Conservation (phyloP, 1,139 yeast species). For the Blastobotrys persicus region DNA sequence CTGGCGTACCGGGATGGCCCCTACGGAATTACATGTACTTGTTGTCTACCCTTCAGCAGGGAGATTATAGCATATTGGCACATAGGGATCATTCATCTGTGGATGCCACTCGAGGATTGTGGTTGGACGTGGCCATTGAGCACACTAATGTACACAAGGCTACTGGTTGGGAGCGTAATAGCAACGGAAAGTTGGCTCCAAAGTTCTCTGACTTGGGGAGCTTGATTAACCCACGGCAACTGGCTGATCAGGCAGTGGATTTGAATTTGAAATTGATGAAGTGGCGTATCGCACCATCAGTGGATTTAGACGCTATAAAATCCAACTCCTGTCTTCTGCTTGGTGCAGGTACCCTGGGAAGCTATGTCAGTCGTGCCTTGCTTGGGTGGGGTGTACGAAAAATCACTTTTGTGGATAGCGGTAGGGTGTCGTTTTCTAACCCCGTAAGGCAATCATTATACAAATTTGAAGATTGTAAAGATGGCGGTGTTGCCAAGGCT, state of each 20-base stretch:
- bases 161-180: constrained; percentile 89
- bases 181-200: constrained; percentile 70
- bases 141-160: constrained; percentile 36
- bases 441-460: constrained; percentile 94
- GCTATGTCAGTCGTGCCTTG: constrained; percentile 80
- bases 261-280: constrained; percentile 88
- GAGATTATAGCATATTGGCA: constrained; percentile 42
- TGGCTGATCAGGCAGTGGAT: constrained; percentile 91
- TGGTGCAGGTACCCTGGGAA: constrained; percentile 98
- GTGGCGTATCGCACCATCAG: constrained; percentile 88
- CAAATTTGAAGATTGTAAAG: constrained; percentile 68
- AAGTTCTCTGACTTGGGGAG: constrained; percentile 79
- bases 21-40: constrained; percentile 63
- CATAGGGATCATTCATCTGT: constrained; percentile 26
- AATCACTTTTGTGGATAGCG: constrained; percentile 87
- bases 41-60: constrained; percentile 44
- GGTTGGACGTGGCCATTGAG: constrained; percentile 28
- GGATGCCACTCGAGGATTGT: constrained; percentile 24
- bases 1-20: constrained; percentile 55
- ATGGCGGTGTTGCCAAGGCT: constrained; percentile 76
- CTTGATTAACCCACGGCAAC: constrained; percentile 70
- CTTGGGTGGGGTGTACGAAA: constrained; percentile 92
- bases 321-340: constrained; percentile 63
- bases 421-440: constrained; percentile 83
- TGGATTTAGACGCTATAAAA: constrained; percentile 65